These are phyloP conservation scores for Leucocoprinus sp. DNA, from an alignment of 768 basidiomycete genomes.

Conservation along the genomic window DNA sequence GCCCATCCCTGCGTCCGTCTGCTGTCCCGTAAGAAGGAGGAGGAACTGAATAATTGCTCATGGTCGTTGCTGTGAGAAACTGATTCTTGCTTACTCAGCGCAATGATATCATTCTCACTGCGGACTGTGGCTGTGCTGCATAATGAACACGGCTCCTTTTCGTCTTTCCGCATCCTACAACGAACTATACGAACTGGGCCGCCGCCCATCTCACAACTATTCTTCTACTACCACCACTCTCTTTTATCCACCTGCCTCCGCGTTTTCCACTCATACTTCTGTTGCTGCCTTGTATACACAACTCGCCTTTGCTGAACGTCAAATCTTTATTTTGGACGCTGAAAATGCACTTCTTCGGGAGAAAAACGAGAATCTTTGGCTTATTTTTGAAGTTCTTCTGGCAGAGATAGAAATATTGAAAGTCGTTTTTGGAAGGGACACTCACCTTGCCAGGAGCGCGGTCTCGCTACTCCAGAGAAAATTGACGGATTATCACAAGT, in stretches of 20 bases:
- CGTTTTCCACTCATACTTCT: not conserved
- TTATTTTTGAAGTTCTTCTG: not conserved
- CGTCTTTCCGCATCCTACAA: constrained; percentile 1
- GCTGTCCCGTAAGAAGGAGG: constrained; percentile 54
- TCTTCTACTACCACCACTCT: not conserved
- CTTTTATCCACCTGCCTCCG: not conserved
- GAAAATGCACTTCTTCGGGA: constrained; percentile 4
- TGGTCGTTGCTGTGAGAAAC: constrained; percentile 25
- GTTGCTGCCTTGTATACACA: not conserved
- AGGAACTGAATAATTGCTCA: constrained; percentile 54
- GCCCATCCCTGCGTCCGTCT: constrained; percentile 25
- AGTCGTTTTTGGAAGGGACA: not conserved
- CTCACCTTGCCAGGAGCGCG: not conserved
- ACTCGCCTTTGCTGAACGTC: not conserved
- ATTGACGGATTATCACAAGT: constrained; percentile 13
- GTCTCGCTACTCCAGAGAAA: constrained; percentile 2
- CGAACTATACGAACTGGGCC: constrained; percentile 6
- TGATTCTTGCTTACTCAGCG: constrained; percentile 8
- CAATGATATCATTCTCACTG: not conserved
- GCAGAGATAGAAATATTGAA: not conserved
- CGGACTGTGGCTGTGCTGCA: constrained; percentile 2
- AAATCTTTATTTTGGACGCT: constrained; percentile 3
- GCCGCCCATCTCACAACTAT: not conserved
- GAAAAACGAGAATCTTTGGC: not conserved
- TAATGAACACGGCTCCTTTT: not conserved